Percentiles rank a stretch among this genome's conserved stretches.
Evolutionary conservation across 2,329 filamentous ascomycete species (phyloP).

Genomic region (Verticillium dahliae): DNA sequence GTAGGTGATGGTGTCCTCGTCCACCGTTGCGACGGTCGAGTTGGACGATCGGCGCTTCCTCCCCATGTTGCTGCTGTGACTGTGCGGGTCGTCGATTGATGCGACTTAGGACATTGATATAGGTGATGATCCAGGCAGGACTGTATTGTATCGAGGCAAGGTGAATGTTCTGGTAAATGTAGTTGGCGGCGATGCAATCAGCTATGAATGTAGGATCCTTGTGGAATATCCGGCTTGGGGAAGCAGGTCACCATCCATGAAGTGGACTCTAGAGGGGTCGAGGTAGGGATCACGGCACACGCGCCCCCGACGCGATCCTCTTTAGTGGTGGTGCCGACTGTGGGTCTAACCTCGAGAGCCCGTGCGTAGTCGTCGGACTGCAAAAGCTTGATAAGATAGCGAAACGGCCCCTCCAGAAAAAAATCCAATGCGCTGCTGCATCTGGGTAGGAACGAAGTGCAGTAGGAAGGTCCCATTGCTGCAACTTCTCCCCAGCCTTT

Average conservation of each 20-base stretch:
- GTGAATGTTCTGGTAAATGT: too few species aligned
- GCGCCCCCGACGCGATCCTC: too few species aligned
- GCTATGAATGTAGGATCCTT: too few species aligned
- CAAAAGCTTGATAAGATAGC: neutral
- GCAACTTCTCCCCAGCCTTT: neutral
- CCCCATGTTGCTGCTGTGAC: constrained; percentile 24
- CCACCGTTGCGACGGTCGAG: constrained; percentile 36
- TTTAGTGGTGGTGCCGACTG: too few species aligned
- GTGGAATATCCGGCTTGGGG: too few species aligned
- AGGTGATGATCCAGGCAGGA: too few species aligned
- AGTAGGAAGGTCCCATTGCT: neutral
- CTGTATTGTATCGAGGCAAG: too few species aligned
- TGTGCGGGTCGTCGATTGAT: neutral
- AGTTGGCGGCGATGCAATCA: too few species aligned
- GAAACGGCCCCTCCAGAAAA: neutral
- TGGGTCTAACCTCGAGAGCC: neutral
- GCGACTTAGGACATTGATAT: neutral
- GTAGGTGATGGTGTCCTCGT: constrained; percentile 24
- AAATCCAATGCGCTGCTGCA: neutral
- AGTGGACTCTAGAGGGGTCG: too few species aligned
- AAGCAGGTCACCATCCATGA: too few species aligned
- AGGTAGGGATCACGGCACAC: too few species aligned
- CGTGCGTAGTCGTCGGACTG: neutral
- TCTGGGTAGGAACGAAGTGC: neutral
- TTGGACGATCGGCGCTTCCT: constrained; percentile 34